These are phyloP conservation scores for Globisporangium spinosum DNA, from an alignment of 352 stramenopile species.

Conservation along the genomic window DNA sequence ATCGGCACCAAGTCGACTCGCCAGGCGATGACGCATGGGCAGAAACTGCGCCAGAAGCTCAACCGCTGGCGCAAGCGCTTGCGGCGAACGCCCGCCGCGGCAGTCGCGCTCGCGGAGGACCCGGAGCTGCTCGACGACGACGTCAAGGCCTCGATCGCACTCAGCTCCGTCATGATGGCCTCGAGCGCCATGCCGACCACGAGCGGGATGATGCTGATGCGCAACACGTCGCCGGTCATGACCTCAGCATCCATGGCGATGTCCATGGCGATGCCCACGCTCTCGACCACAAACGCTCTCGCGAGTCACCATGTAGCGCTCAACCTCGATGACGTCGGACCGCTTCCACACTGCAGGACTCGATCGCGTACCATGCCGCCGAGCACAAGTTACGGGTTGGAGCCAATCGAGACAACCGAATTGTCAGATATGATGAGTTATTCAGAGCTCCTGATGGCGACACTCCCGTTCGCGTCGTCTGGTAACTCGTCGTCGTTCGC, in stretches of 20 bases:
- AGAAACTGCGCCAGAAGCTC: conserved; percentile 53
- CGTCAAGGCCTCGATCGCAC: conserved; percentile 10
- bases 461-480: conserved; percentile 1
- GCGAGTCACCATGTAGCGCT: background rate
- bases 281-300: background rate
- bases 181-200: conserved; percentile 7
- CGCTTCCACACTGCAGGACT: background rate
- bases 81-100: conserved; percentile 16
- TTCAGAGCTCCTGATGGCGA: conserved; percentile 15
- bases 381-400: conserved; percentile 1
- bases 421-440: conserved; percentile 6
- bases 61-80: conserved; percentile 39
- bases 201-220: background rate
- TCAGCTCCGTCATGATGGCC: conserved; percentile 16
- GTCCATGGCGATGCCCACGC: conserved; percentile 1
- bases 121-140: conserved; percentile 10
- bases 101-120: conserved; percentile 5
- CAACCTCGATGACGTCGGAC: background rate
- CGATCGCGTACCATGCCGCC: conserved; percentile 1
- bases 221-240: conserved; percentile 11
- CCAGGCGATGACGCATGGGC: conserved; percentile 45
- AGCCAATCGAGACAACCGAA: background rate
- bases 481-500: conserved; percentile 1
- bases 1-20: conserved; percentile 42
- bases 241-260: background rate